phyloP scores from a whole-genome alignment of 352 stramenopile species.

The Pythium brassicae region DNA sequence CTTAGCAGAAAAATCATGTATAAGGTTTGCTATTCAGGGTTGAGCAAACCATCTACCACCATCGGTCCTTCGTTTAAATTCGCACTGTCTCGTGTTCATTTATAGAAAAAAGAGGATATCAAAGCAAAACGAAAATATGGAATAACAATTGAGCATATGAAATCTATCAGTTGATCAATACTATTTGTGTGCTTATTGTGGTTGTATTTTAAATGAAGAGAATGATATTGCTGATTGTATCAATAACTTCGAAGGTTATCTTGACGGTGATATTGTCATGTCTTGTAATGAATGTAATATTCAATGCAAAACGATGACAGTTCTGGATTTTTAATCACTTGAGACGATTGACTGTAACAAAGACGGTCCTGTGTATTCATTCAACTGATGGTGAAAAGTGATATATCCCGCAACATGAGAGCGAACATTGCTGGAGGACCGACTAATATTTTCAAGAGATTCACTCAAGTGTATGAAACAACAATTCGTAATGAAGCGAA shows the following conservation, averaged over 20 bases:
- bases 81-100: neutral
- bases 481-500: conserved; percentile 15
- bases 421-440: conserved; percentile 19
- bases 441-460: conserved; percentile 20
- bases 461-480: conserved; percentile 10
- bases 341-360: neutral
- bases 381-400: neutral
- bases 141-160: neutral
- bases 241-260: neutral
- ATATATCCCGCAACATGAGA: neutral
- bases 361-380: neutral
- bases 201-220: neutral
- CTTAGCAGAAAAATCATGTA: too few relatives aligned
- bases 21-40: too few relatives aligned
- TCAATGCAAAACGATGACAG: neutral
- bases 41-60: too few relatives aligned
- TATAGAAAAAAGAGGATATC: neutral
- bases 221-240: neutral
- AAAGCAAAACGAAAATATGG: neutral
- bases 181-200: neutral
- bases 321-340: neutral
- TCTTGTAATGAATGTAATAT: neutral
- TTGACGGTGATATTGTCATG: neutral
- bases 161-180: neutral
- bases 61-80: neutral